Evolutionary conservation across 306 rosid species (phyloP).

Genomic region (Pterocarpus macrocarpus): DNA sequence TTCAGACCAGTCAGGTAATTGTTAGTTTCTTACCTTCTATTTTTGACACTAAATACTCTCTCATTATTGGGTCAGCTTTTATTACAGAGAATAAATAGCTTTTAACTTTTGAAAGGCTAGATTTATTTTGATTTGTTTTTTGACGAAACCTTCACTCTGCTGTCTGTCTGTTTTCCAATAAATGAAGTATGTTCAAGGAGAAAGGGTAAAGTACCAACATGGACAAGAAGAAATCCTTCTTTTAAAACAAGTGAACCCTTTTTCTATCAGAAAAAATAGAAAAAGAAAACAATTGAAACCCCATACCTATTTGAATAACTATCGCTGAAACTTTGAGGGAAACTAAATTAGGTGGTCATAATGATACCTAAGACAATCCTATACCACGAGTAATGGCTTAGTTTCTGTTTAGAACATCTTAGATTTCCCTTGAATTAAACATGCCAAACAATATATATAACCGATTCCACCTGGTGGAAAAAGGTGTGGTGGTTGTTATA

Average conservation of each 20-base stretch:
- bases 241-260: not conserved
- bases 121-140: conserved; percentile 6
- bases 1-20: conserved; percentile 72
- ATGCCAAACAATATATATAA: not conserved
- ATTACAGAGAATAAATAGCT: conserved; percentile 15
- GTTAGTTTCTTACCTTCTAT: conserved; percentile 30
- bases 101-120: conserved; percentile 17
- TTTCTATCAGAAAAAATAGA: conserved; percentile 16
- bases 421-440: not conserved
- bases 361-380: conserved; percentile 12
- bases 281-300: conserved; percentile 11
- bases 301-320: not conserved
- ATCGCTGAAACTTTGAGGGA: not conserved
- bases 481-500: not conserved
- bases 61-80: conserved; percentile 23
- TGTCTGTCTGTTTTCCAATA: not conserved
- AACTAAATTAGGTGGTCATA: conserved; percentile 13
- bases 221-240: conserved; percentile 5
- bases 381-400: not conserved
- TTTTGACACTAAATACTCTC: conserved; percentile 5
- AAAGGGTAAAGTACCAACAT: not conserved
- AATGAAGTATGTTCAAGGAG: conserved; percentile 13
- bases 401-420: conserved; percentile 5
- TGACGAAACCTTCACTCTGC: conserved; percentile 17
- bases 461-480: too few species aligned